Evolutionary conservation across 768 basidiomycete species (phyloP).

Genomic region (Mycena floridula): DNA sequence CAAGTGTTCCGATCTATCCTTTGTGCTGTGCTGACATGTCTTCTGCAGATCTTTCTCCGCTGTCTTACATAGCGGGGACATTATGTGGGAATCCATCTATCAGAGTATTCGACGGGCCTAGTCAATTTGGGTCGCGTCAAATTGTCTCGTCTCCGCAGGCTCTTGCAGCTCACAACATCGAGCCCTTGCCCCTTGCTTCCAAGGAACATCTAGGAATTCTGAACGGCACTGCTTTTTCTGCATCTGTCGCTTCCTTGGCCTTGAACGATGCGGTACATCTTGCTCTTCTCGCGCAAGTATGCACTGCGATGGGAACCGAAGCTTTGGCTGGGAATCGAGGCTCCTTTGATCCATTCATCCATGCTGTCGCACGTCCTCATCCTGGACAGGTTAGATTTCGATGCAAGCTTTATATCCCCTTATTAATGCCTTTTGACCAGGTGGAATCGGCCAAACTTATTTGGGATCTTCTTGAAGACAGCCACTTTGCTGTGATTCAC

Average conservation of each 20-base stretch:
- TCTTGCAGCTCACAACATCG: constrained; percentile 51
- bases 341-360: constrained; percentile 77
- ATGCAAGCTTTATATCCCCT: constrained; percentile 1
- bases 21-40: constrained; percentile 6
- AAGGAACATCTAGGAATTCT: constrained; percentile 79
- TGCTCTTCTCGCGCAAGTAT: constrained; percentile 59
- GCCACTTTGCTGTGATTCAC: constrained; percentile 57
- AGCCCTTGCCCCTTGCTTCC: constrained; percentile 59
- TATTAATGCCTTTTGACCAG: no score
- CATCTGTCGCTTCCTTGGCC: constrained; percentile 71
- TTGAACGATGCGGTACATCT: constrained; percentile 67
- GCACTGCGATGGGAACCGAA: constrained; percentile 82
- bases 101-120: constrained; percentile 56
- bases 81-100: constrained; percentile 78
- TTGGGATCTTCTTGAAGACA: constrained; percentile 61
- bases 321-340: constrained; percentile 69
- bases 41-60: constrained; percentile 61
- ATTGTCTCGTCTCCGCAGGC: constrained; percentile 54
- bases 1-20: constrained; percentile 19
- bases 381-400: constrained; percentile 71
- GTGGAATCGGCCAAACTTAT: constrained; percentile 71
- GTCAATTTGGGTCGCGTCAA: constrained; percentile 39
- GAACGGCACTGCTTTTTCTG: constrained; percentile 84
- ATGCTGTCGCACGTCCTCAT: constrained; percentile 70
- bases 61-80: constrained; percentile 79